These are phyloP conservation scores for Asclepias syriaca DNA, from an alignment of 257 asterid genomes.

Conservation along the genomic window DNA sequence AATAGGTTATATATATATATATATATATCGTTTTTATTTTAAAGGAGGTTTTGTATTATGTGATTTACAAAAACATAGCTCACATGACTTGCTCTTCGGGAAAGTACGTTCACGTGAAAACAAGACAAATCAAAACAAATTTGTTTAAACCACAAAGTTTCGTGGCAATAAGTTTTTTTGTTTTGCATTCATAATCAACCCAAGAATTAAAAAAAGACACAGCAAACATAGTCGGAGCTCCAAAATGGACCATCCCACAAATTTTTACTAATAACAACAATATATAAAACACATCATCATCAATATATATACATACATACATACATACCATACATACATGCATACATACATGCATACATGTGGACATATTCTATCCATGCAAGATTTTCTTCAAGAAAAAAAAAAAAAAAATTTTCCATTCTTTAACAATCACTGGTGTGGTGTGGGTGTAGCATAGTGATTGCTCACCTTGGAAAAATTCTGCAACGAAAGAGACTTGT, in stretches of 20 bases:
- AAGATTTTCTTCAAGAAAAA: not conserved
- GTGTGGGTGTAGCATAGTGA: too few relatives aligned
- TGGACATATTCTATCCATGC: not conserved
- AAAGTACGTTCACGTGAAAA: constrained; percentile 23
- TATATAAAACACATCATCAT: not conserved
- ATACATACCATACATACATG: too few relatives aligned
- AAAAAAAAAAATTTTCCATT: too few relatives aligned
- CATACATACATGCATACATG: too few relatives aligned
- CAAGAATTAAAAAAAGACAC: not conserved
- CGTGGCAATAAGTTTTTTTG: not conserved
- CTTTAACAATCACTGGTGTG: too few relatives aligned
- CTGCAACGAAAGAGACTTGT: too few relatives aligned
- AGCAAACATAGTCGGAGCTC: not conserved
- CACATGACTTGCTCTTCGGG: constrained; percentile 17
- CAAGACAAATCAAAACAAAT: constrained; percentile 14
- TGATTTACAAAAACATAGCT: not conserved
- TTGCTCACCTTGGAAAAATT: too few relatives aligned
- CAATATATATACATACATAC: not conserved
- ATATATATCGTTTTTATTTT: not conserved
- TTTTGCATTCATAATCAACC: not conserved
- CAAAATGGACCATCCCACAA: not conserved
- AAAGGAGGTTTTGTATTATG: not conserved
- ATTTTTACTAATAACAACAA: not conserved
- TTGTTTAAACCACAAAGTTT: constrained; percentile 8
- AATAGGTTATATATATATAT: not conserved